These are phyloP conservation scores for Beauveria rudraprayagi DNA, from an alignment of 2,329 filamentous ascomycete genomes.

Conservation along the genomic window DNA sequence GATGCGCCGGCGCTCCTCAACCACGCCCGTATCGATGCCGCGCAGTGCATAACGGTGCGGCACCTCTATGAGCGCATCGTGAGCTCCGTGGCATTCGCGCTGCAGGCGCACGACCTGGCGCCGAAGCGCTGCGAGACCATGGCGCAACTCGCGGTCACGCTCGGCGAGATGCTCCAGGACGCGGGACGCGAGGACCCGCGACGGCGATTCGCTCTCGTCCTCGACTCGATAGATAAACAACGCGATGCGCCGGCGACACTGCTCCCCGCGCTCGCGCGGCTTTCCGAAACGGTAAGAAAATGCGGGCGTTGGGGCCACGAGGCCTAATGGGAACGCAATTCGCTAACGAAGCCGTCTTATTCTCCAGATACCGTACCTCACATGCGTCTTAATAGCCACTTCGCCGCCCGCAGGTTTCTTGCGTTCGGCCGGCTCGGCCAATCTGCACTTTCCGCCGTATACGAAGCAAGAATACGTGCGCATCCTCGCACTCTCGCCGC, in stretches of 20 bases:
- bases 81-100: conserved; percentile 46
- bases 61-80: conserved; percentile 70
- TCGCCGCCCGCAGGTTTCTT: conserved; percentile 62
- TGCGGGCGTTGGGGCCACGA: background rate
- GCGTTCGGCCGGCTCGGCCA: conserved; percentile 60
- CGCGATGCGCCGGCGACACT: conserved; percentile 72
- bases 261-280: conserved; percentile 68
- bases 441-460: conserved; percentile 80
- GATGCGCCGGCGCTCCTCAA: conserved; percentile 28
- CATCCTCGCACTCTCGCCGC: conserved; percentile 57
- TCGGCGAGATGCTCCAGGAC: conserved; percentile 55
- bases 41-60: conserved; percentile 69
- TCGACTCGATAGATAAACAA: conserved; percentile 82
- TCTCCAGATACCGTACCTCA: conserved; percentile 66
- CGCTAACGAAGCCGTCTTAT: background rate
- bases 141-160: conserved; percentile 64
- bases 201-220: conserved; percentile 68
- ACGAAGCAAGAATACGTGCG: conserved; percentile 68
- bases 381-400: conserved; percentile 68
- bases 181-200: conserved; percentile 23
- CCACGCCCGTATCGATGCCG: conserved; percentile 57
- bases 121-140: conserved; percentile 70
- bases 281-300: conserved; percentile 63
- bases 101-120: conserved; percentile 36
- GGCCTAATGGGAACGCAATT: no score